Conservation (phyloP, 768 basidiomycete genomes). For the Russula virescens region DNA sequence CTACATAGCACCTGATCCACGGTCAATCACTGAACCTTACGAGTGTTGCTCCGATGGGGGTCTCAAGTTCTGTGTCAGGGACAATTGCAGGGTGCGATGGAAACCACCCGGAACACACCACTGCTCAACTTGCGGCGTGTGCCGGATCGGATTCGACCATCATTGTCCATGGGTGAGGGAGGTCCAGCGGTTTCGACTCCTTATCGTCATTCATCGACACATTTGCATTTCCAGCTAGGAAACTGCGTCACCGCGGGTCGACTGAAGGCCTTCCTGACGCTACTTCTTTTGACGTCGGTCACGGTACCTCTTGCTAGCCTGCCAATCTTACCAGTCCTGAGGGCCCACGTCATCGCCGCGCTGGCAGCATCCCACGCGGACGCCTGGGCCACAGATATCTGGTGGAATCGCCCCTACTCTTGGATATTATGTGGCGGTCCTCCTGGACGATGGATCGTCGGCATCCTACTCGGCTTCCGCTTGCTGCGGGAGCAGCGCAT, state of each 20-base stretch:
- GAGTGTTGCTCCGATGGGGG: slow-evolving; percentile 23
- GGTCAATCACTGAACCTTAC: slow-evolving; percentile 20
- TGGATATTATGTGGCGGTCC: slow-evolving; percentile 26
- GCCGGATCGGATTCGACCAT: slow-evolving; percentile 27
- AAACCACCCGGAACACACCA: slow-evolving; percentile 26
- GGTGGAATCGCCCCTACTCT: slow-evolving; percentile 25
- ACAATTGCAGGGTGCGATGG: slow-evolving; percentile 23
- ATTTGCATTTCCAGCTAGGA: slow-evolving; percentile 17
- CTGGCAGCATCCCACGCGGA: slow-evolving; percentile 22
- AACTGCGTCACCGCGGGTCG: slow-evolving; percentile 24
- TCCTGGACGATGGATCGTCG: slow-evolving; percentile 23
- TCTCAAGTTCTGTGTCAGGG: slow-evolving; percentile 22
- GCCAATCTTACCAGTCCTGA: slow-evolving; percentile 15
- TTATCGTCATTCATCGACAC: neutral
- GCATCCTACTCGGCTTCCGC: slow-evolving; percentile 22
- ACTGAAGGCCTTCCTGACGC: slow-evolving; percentile 20
- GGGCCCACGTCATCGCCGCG: slow-evolving; percentile 16
- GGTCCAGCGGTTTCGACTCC: neutral
- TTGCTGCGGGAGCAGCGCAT: slow-evolving; percentile 14
- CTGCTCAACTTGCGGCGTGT: slow-evolving; percentile 26
- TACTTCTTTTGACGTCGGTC: slow-evolving; percentile 23
- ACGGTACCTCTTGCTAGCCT: slow-evolving; percentile 18
- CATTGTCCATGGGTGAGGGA: slow-evolving; percentile 26
- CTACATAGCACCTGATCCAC: slow-evolving; percentile 29
- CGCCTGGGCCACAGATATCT: slow-evolving; percentile 16